Base-by-base conservation (phyloP, 2,329 filamentous ascomycete species). In the Drechmeria coniospora region DNA sequence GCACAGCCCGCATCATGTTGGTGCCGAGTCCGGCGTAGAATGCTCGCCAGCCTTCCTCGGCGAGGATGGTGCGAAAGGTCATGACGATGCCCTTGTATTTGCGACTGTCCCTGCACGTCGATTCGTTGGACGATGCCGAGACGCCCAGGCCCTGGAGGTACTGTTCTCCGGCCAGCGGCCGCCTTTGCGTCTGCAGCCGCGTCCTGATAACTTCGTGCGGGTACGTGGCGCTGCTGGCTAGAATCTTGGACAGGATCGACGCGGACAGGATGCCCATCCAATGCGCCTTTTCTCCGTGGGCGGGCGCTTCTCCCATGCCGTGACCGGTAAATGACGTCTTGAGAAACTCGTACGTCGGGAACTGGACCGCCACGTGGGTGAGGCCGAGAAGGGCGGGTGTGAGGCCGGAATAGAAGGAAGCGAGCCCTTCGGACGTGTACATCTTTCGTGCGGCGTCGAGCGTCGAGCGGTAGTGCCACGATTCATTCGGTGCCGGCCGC, bases 11-110 rank as follows among this genome's bases (percentile, higher is more conserved):
- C 63, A 95, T 83, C 73, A 98, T 81, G 56, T 98, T 98, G 26
- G 87, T 93, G 21, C 90, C 90, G 64, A 98, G 83, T 20, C 90
- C 90, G 15, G 86, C 87, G 50, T 98, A 98, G 44, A 98, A 95
- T 4, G 87, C 87, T 36, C 79, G 68, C 86, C 87, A 94, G 6
- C 90, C 90, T 53, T 98, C 90, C 52, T 98, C 90, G 19, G 61
- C 62, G 21, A 94, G 58, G 35, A 98, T 95, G 3, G 76, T 86
- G 36, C 74, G 72, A 51, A 79, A 87, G 0, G 87, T 94, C 46
- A 68, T 74, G 24, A 86, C 52, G 19, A 94, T 70, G 24, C 90
- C 90, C 38, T 62, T 68, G 50, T 98, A 95, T 40, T 66, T 72
- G 31, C 61, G 58, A 9, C 45, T 42, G 18, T 43, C 36, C 8